Evolutionary conservation across 768 basidiomycete species (phyloP), one percentile per base, ranked within the genome.

Genomic region (Amanita jacksonii): DNA sequence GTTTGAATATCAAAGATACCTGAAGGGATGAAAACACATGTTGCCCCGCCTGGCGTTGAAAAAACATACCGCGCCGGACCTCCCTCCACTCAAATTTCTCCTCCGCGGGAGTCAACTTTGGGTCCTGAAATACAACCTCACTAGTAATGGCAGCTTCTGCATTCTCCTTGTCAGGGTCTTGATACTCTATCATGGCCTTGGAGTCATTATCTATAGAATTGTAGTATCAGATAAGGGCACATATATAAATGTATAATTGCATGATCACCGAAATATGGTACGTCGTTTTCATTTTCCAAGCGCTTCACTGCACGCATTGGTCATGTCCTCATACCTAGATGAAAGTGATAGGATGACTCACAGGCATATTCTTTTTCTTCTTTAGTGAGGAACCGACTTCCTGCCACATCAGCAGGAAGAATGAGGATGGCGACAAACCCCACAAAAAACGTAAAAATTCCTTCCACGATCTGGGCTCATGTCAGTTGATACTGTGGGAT

Each of bases 1-100:
- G 69, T 65, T 54, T 81, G 79, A 8, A 77, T 61, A 47, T 81
- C 79, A 4, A 58, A 57, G 23, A 73, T 40, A 10, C 76, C 77
- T 77, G 23, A 4, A n/a, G 25, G 16, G 41, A 13, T 20, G 15
- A 31, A 50, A 5, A 43, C 10, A 15, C n/a, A 19, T 27, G 13
- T 2, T 6, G 13, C n/a, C 16, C 25, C n/a, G 25, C 5, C 8
- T 25, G 9, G 18, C 6, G 2, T 42, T 30, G 30, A 46, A 6
- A 10, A 4, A 12, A 45, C 49, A 13, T 42, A 74, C 76, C 77
- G 63, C 78, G 57, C 19, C 67, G 47, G 12, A 80, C 67, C 57
- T 80, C 78, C 19, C 68, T 47, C 73, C 73, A 71, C 52, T 80
- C 77, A 51, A 79, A 75, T 16, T 51, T 44, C 49, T 79, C 77